Conservation (phyloP, 2,329 filamentous ascomycete genomes). For the Lachnellula willkommii region DNA sequence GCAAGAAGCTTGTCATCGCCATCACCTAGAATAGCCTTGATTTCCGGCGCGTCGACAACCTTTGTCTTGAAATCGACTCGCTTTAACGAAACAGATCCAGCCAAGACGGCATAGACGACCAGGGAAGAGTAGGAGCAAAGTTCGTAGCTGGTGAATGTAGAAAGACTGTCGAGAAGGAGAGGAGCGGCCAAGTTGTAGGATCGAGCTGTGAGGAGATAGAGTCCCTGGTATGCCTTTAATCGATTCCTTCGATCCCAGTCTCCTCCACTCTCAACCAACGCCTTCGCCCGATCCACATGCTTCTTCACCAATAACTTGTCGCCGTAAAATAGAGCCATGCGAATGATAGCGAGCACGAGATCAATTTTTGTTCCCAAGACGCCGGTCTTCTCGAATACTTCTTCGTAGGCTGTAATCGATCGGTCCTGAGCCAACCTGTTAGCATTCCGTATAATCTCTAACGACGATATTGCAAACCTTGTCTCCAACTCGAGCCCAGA, state of each 20-base stretch:
- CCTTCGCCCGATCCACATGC: slow-evolving; percentile 82
- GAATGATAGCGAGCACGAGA: slow-evolving; percentile 91
- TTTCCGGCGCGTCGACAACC: slow-evolving; percentile 96
- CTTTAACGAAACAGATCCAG: slow-evolving; percentile 89
- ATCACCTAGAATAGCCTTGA: slow-evolving; percentile 91
- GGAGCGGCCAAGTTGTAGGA: slow-evolving; percentile 87
- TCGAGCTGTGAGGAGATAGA: slow-evolving; percentile 87
- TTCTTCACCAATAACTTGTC: slow-evolving; percentile 91
- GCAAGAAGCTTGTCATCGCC: slow-evolving; percentile 83
- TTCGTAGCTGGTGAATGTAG: slow-evolving; percentile 97
- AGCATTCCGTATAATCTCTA: slow-evolving; percentile 9
- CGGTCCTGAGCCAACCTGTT: slow-evolving; percentile 61
- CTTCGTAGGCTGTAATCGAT: slow-evolving; percentile 87
- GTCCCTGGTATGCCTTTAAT: slow-evolving; percentile 95
- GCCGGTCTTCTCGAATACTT: slow-evolving; percentile 93
- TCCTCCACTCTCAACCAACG: slow-evolving; percentile 87
- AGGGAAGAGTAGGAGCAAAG: slow-evolving; percentile 94
- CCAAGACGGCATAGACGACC: slow-evolving; percentile 91
- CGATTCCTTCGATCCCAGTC: slow-evolving; percentile 99
- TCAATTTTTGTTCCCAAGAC: slow-evolving; percentile 97
- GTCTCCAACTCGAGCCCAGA: slow-evolving; percentile 92
- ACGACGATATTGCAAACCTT: slow-evolving; percentile 58
- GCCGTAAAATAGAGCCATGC: slow-evolving; percentile 91
- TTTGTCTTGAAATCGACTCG: slow-evolving; percentile 98
- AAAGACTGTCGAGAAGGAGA: slow-evolving; percentile 90